phyloP scores from a whole-genome alignment of 2,329 filamentous ascomycete species.

The Sporothrix humicola region DNA sequence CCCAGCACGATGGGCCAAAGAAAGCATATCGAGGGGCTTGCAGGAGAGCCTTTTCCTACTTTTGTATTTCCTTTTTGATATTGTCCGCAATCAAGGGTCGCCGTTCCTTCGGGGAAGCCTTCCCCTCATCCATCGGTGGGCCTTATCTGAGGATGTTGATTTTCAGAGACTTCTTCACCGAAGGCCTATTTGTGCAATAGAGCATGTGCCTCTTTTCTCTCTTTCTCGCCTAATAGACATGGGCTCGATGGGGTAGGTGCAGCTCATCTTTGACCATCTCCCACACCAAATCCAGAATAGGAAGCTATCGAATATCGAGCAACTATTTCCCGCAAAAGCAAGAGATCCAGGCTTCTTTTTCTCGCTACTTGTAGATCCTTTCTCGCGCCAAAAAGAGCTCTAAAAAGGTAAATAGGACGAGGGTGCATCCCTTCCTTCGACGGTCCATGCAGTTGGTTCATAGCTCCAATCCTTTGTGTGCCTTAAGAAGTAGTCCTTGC shows the following conservation, averaged over 20 bases:
- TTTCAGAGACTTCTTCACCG: background rate
- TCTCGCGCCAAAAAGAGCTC: background rate
- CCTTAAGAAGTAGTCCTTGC: no score
- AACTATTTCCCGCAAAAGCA: background rate
- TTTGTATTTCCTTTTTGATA: no score
- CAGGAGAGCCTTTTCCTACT: background rate
- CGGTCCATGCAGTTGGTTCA: background rate
- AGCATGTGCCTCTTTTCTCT: background rate
- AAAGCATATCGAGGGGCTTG: background rate
- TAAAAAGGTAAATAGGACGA: background rate
- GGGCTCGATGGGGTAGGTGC: background rate
- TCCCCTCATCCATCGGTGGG: background rate
- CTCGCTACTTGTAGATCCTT: background rate
- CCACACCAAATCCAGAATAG: background rate
- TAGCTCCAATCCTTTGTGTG: background rate
- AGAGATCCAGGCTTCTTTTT: no score
- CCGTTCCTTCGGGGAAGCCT: background rate
- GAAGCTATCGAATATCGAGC: background rate
- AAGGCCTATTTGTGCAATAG: background rate
- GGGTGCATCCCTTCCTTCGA: background rate
- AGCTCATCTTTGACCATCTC: background rate
- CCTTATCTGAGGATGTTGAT: background rate
- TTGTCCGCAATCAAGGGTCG: background rate
- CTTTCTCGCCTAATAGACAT: background rate
- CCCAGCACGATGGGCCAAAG: background rate